A percentile compares a stretch with the other conserved stretches of the same genome.
These are phyloP conservation scores for Fomitopsis palustris DNA, from an alignment of 1,284 basidiomycete genomes.

Conservation along the genomic window DNA sequence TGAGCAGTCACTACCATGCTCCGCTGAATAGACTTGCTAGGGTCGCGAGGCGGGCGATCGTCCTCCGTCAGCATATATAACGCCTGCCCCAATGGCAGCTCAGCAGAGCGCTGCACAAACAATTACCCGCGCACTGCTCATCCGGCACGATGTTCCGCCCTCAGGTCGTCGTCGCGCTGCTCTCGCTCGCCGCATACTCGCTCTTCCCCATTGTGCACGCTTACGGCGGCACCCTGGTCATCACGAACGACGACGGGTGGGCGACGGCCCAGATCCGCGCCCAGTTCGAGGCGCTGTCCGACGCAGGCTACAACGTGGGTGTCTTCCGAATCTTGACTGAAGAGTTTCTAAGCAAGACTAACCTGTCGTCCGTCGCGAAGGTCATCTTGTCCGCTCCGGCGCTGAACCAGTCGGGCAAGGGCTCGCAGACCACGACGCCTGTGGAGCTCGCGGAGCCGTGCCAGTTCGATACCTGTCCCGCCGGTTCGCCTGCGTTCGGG, in stretches of 20 bases:
- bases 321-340: background rate
- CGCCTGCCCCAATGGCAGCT: no score
- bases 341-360: background rate
- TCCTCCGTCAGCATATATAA: no score
- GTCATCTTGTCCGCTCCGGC: slow-evolving; percentile 41
- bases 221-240: slow-evolving; percentile 19
- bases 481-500: slow-evolving; percentile 39
- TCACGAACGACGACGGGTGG: slow-evolving; percentile 38
- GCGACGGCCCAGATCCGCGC: slow-evolving; percentile 40
- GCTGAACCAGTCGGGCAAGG: slow-evolving; percentile 40
- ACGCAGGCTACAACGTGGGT: slow-evolving; percentile 32
- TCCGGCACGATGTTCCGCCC: background rate
- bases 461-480: slow-evolving; percentile 37
- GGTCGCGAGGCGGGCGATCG: no score
- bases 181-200: background rate
- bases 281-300: slow-evolving; percentile 32
- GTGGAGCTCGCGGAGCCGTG: slow-evolving; percentile 30
- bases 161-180: background rate
- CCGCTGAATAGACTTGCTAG: no score
- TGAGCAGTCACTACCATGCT: no score
- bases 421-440: slow-evolving; percentile 29
- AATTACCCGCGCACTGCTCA: background rate
- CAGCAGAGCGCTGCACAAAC: no score
- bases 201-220: background rate
- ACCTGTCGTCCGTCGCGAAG: slow-evolving; percentile 16